Evolutionary conservation across 495 filamentous ascomycete species (phyloP).

Genomic region (Penicillium chermesinum): DNA sequence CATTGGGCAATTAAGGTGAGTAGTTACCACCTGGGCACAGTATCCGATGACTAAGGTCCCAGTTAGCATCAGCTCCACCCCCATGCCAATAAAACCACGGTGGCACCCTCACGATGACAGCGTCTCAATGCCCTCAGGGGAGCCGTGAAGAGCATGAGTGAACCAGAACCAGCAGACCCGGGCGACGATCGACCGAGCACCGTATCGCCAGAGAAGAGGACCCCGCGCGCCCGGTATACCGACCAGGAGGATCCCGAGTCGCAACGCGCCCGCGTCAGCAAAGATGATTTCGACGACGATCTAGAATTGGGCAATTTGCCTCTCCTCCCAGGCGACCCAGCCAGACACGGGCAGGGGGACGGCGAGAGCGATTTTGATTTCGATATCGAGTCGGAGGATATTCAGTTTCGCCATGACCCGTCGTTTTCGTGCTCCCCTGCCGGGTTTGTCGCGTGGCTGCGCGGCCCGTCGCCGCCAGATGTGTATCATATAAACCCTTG

Average conservation of each 20-base stretch:
- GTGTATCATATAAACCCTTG: slow-evolving; percentile 59
- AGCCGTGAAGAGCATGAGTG: slow-evolving; percentile 6
- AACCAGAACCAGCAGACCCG: slow-evolving; percentile 5
- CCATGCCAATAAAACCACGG: slow-evolving; percentile 1
- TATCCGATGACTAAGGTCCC: slow-evolving; percentile 8
- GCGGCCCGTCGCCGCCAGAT: slow-evolving; percentile 55
- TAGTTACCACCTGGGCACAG: neutral
- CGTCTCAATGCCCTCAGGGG: neutral
- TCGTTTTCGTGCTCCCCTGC: slow-evolving; percentile 26
- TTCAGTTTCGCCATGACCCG: slow-evolving; percentile 9
- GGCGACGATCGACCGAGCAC: neutral
- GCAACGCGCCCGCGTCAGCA: slow-evolving; percentile 2
- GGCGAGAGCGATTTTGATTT: slow-evolving; percentile 7
- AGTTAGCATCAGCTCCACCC: slow-evolving; percentile 1
- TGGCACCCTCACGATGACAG: slow-evolving; percentile 1
- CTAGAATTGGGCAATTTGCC: slow-evolving; percentile 22
- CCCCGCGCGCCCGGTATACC: slow-evolving; percentile 11
- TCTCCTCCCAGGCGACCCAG: slow-evolving; percentile 11
- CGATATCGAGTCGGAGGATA: slow-evolving; percentile 6
- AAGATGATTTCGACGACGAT: slow-evolving; percentile 12
- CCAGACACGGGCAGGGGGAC: neutral
- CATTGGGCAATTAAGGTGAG: too few relatives aligned
- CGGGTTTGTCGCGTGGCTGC: slow-evolving; percentile 26
- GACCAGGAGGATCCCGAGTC: slow-evolving; percentile 1
- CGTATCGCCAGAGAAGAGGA: neutral